Percentiles rank a stretch among this genome's conserved stretches.
Conservation (phyloP, 2,329 filamentous ascomycete genomes). For the Neofusicoccum kwambonambiense region DNA sequence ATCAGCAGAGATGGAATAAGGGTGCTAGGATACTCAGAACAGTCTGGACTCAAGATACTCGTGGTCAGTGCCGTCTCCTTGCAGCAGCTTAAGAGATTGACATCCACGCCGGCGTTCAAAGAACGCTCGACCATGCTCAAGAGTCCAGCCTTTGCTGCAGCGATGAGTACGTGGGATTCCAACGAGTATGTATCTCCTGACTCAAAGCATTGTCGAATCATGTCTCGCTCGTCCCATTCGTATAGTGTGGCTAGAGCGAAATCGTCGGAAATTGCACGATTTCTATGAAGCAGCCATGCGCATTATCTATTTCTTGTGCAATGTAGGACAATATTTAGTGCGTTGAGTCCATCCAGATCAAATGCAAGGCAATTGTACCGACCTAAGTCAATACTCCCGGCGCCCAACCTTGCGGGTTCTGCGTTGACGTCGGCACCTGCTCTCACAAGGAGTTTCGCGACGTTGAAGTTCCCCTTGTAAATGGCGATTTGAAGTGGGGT, state of each 20-base stretch:
- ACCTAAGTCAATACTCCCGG: neutral
- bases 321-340: no score
- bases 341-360: neutral
- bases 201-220: neutral
- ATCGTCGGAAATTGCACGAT: no score
- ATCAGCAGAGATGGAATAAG: neutral
- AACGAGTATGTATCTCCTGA: neutral
- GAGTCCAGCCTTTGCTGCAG: neutral
- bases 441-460: neutral
- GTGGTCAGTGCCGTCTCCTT: neutral
- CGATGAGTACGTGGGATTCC: neutral
- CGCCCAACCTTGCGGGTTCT: neutral
- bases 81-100: neutral
- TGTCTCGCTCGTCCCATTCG: neutral
- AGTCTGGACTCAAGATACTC: no score
- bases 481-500: neutral
- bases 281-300: no score
- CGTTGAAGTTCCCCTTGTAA: neutral
- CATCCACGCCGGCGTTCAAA: neutral
- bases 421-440: neutral
- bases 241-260: no score
- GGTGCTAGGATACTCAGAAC: no score
- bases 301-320: no score
- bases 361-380: rapidly evolving
- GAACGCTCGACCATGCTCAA: neutral